Percentiles rank a stretch among this genome's conserved stretches.
phyloP scores from a whole-genome alignment of 1,139 yeast genomes.

The Protomyces inundatus region DNA sequence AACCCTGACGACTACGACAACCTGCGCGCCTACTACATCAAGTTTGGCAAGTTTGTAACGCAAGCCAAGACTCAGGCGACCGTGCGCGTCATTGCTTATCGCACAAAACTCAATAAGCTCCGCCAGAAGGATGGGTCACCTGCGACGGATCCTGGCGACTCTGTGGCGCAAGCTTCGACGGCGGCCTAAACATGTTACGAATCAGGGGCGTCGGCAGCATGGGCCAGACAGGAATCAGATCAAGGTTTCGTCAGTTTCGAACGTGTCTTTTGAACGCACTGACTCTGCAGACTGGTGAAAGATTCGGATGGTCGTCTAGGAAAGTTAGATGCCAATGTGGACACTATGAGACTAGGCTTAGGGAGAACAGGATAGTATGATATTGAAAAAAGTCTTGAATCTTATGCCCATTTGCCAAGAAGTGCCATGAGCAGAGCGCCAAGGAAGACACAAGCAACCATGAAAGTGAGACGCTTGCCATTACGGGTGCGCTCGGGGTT shows the following conservation, averaged over 20 bases:
- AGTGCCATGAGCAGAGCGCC: slow-evolving; percentile 83
- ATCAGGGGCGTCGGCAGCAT: background rate
- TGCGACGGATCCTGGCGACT: background rate
- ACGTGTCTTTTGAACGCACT: background rate
- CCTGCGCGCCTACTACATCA: background rate
- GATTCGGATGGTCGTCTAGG: background rate
- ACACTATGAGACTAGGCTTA: background rate
- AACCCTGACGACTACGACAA: background rate
- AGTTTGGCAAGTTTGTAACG: background rate
- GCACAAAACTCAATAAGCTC: background rate
- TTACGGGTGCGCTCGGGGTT: slow-evolving; percentile 48
- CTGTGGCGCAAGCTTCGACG: background rate
- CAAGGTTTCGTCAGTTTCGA: background rate
- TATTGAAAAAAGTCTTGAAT: background rate
- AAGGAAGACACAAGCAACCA: slow-evolving; percentile 41
- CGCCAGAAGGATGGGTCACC: background rate
- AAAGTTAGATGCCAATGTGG: background rate
- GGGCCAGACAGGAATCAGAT: background rate
- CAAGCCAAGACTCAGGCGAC: background rate
- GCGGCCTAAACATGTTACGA: background rate
- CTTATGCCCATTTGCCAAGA: slow-evolving; percentile 77
- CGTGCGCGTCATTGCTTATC: background rate
- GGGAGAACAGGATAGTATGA: background rate
- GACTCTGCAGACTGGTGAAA: background rate
- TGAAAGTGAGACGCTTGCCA: slow-evolving; percentile 35